These are phyloP conservation scores for Diatrype stigma DNA, from an alignment of 2,329 filamentous ascomycete genomes.

Conservation along the genomic window DNA sequence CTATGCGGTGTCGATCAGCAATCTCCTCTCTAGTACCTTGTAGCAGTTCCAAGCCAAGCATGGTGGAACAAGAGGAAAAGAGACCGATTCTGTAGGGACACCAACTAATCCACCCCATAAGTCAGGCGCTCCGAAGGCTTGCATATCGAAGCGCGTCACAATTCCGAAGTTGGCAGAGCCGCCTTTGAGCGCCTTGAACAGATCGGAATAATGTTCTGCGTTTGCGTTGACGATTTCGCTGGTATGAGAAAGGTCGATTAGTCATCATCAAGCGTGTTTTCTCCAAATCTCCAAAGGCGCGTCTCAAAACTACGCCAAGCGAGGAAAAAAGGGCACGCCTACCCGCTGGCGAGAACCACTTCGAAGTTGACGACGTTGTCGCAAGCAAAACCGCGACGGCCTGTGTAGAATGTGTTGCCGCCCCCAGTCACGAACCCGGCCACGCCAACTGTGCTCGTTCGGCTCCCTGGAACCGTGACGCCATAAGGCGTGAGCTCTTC, in stretches of 20 bases:
- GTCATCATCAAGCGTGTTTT: not conserved
- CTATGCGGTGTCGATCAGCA: too few relatives aligned
- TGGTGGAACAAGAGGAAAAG: too few relatives aligned
- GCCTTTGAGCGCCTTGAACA: conserved; percentile 41
- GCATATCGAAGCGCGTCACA: conserved; percentile 27
- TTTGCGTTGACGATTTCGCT: conserved; percentile 35
- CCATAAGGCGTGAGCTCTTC: conserved; percentile 11
- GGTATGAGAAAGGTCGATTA: not conserved
- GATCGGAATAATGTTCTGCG: conserved; percentile 29
- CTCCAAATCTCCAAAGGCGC: too few relatives aligned
- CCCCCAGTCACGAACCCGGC: conserved; percentile 22
- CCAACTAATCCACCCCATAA: conserved; percentile 14
- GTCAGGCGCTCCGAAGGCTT: conserved; percentile 7
- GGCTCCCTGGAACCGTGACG: conserved; percentile 19
- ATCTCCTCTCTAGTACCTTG: too few relatives aligned
- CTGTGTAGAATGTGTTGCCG: conserved; percentile 18
- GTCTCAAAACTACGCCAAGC: too few relatives aligned
- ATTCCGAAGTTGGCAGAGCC: conserved; percentile 42
- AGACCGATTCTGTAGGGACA: too few relatives aligned
- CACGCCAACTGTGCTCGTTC: conserved; percentile 21
- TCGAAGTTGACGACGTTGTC: conserved; percentile 39
- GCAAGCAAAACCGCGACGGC: conserved; percentile 37
- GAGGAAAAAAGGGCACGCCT: not conserved
- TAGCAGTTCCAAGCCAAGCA: too few relatives aligned
- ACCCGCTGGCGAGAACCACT: conserved; percentile 38